Base-by-base conservation (phyloP, 805 yeast genomes). In the Metschnikowia matae region DNA sequence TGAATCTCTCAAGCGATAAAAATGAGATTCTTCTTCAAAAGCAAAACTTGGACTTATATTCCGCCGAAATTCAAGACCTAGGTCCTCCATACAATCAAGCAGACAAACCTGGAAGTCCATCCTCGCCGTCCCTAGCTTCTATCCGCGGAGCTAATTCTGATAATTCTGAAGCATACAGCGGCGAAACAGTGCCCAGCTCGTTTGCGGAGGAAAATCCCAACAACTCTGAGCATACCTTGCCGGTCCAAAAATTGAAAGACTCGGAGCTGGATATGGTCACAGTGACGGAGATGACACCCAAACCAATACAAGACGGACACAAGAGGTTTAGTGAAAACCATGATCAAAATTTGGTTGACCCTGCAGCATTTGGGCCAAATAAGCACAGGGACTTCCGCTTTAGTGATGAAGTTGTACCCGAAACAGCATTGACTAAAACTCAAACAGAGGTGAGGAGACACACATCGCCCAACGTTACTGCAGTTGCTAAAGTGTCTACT, bases 161-260 rank as follows among this genome's bases (percentile, higher is more conserved):
- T 10, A 44, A 46, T 6, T 57, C 59, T 11, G 59, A 56, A 44
- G 51, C 51, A n/a, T 55, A 43, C 40, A 51, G 57, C 41, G 52
- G 54, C 23, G 61, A 57, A 21, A 57, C 61, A 1, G 46, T 46
- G 3, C 61, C 59, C 21, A 57, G 59, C 31, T 56, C 59, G 11
- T 37, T 57, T 3, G 56, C 52, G n/a, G 59, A 57, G n/a, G 59
- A 57, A 5, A 31, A 36, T 35, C 46, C 36, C 29, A 51, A 50
- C 45, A 50, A 36, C 11, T 50, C 56, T 3, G 43, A 47, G 15
- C 40, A 44, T 20, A 51, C 54, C 11, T 42, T 53, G 23, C 38
- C 44, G 46, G 34, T 26, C 10, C 46, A 23, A n/a, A 54, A 49
- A 46, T 36, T 37, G 31, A 48, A 44, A 37, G 54, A 45, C 36